A percentile compares a stretch with the other conserved stretches of the same genome.
phyloP scores from a whole-genome alignment of 1,284 basidiomycete genomes.

The Neonothopanus nambi region DNA sequence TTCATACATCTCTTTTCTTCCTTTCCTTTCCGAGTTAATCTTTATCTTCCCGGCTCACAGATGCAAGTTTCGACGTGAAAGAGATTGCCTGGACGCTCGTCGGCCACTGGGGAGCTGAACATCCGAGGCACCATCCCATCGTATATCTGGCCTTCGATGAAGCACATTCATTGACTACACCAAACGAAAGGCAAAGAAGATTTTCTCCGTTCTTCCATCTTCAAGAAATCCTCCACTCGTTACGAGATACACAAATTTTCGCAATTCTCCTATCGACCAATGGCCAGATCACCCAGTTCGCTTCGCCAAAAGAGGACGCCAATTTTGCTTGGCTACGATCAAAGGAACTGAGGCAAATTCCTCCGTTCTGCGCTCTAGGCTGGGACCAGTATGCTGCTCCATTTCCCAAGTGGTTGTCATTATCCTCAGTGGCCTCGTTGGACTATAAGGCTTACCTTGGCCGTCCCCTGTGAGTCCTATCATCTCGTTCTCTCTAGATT shows the following conservation, averaged over 20 bases:
- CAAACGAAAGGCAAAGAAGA: neutral
- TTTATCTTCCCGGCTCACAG: too few relatives aligned
- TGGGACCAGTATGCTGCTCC: neutral
- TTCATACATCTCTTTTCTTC: too few relatives aligned
- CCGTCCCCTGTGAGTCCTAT: neutral
- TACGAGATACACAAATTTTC: neutral
- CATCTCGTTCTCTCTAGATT: neutral
- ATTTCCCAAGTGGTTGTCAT: neutral
- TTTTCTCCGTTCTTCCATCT: neutral
- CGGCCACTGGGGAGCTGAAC: neutral
- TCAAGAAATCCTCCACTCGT: neutral
- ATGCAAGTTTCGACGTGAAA: neutral
- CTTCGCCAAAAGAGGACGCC: neutral
- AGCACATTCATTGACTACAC: neutral
- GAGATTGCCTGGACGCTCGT: neutral
- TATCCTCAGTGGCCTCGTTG: neutral
- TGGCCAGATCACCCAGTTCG: neutral
- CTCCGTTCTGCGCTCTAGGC: conserved; percentile 3
- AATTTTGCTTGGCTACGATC: neutral
- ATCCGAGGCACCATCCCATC: neutral
- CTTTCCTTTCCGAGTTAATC: too few relatives aligned
- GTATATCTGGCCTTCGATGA: neutral
- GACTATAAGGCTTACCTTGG: neutral
- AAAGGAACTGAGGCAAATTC: neutral
- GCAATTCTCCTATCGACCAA: neutral